These are phyloP conservation scores for Penicillium lagena DNA, from an alignment of 495 filamentous ascomycete species.

Conservation along the genomic window DNA sequence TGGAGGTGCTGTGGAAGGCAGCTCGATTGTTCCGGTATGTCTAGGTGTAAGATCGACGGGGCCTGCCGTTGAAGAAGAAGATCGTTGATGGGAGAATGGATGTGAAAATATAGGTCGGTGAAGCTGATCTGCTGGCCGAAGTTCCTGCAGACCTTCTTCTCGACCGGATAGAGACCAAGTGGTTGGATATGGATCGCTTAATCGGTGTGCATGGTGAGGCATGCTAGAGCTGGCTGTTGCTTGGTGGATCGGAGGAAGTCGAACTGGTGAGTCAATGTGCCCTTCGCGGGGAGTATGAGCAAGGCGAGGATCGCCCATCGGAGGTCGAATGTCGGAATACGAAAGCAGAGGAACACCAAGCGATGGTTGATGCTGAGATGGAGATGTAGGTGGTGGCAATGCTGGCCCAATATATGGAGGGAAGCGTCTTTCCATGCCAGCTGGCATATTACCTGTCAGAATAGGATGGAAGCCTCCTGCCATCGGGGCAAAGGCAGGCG, in stretches of 20 bases:
- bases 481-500: conserved; percentile 23
- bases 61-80: conserved; percentile 15
- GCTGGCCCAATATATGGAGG: conserved; percentile 22
- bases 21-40: conserved; percentile 15
- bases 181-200: conserved; percentile 34
- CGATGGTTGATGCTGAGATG: conserved; percentile 29
- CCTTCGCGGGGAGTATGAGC: conserved; percentile 24
- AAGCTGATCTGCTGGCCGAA: conserved; percentile 5
- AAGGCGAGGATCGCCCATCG: conserved; percentile 20
- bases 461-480: conserved; percentile 24
- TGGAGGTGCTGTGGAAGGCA: conserved; percentile 12
- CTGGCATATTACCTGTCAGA: conserved; percentile 16
- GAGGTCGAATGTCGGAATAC: conserved; percentile 24
- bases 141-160: conserved; percentile 21
- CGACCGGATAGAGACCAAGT: conserved; percentile 18
- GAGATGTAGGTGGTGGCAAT: conserved; percentile 28
- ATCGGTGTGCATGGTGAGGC: conserved; percentile 25
- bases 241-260: conserved; percentile 38
- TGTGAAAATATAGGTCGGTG: conserved; percentile 25
- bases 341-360: conserved; percentile 20
- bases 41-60: conserved; percentile 20
- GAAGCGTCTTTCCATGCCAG: conserved; percentile 25
- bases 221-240: conserved; percentile 17
- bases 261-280: conserved; percentile 32
- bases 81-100: conserved; percentile 14